Conservation (phyloP, 768 basidiomycete genomes). For the Aureoboletus auriporus region DNA sequence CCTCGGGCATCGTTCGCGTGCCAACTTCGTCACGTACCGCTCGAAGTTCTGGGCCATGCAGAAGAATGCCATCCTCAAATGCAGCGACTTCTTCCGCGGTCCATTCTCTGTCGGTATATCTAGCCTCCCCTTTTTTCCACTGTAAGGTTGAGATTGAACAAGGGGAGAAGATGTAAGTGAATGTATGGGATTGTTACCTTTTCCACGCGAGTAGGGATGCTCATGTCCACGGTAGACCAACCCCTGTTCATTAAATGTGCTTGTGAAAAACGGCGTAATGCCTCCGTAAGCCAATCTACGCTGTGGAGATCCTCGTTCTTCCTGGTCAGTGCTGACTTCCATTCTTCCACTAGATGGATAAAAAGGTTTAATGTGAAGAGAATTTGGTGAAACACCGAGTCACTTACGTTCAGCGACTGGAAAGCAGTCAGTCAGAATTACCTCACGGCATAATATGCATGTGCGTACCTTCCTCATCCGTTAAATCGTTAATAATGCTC, state of each 20-base stretch:
- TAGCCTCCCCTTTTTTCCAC: slow-evolving; percentile 72
- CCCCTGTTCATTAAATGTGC: slow-evolving; percentile 56
- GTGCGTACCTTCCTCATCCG: slow-evolving; percentile 62
- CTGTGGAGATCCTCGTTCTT: slow-evolving; percentile 49
- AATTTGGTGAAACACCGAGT: neutral
- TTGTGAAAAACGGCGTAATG: slow-evolving; percentile 65
- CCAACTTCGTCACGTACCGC: slow-evolving; percentile 72
- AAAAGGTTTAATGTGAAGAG: slow-evolving; percentile 1
- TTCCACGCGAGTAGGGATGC: slow-evolving; percentile 48
- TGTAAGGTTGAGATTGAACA: slow-evolving; percentile 26
- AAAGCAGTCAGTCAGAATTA: slow-evolving; percentile 20
- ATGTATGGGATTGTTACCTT: slow-evolving; percentile 48
- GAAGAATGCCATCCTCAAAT: slow-evolving; percentile 71
- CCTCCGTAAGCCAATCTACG: slow-evolving; percentile 84
- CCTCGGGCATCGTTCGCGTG: slow-evolving; percentile 65
- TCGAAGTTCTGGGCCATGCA: slow-evolving; percentile 78
- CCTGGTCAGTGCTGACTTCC: slow-evolving; percentile 52
- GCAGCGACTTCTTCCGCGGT: slow-evolving; percentile 60
- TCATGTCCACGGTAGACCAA: slow-evolving; percentile 62
- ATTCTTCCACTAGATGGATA: slow-evolving; percentile 54
- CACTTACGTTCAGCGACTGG: slow-evolving; percentile 57
- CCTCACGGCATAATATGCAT: slow-evolving; percentile 12
- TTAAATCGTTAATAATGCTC: slow-evolving; percentile 59
- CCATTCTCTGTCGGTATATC: slow-evolving; percentile 71
- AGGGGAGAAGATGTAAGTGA: slow-evolving; percentile 7